phyloP scores from a whole-genome alignment of 1,284 basidiomycete species.

The Peniophora sp. region DNA sequence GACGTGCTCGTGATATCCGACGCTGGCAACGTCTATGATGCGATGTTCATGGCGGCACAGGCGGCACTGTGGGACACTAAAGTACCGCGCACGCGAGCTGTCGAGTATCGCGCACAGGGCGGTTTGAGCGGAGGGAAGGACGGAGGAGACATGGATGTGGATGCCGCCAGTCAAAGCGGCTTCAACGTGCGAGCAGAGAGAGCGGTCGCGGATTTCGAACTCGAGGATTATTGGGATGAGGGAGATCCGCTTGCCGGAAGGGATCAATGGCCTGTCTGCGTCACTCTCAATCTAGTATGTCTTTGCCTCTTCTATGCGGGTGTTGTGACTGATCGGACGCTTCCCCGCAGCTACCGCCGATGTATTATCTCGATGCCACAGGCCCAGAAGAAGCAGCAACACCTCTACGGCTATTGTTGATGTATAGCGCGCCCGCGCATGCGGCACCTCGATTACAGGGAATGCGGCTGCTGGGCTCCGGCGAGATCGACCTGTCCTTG shows the following conservation, averaged over 20 bases:
- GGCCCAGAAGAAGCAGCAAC: conserved; percentile 53
- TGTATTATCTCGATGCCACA: conserved; percentile 65
- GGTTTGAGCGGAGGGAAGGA: conserved; percentile 20
- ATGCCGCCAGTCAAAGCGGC: conserved; percentile 35
- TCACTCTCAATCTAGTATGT: conserved; percentile 68
- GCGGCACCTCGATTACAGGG: conserved; percentile 39
- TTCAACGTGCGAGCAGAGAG: conserved; percentile 46
- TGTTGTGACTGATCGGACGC: background rate
- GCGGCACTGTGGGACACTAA: conserved; percentile 75
- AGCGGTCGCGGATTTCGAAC: conserved; percentile 67
- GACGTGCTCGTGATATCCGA: conserved; percentile 67
- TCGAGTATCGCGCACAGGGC: conserved; percentile 46
- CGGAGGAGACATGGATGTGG: conserved; percentile 45
- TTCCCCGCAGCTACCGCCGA: conserved; percentile 34
- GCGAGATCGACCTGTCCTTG: conserved; percentile 38
- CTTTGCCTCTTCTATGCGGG: background rate
- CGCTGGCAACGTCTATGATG: conserved; percentile 66
- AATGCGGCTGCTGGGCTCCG: conserved; percentile 53
- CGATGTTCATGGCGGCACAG: conserved; percentile 66
- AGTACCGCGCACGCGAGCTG: conserved; percentile 60
- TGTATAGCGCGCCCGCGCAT: conserved; percentile 48
- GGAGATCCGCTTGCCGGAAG: conserved; percentile 55
- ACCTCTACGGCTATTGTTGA: conserved; percentile 46
- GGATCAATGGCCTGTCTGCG: conserved; percentile 62
- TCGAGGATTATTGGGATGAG: conserved; percentile 79